These are phyloP conservation scores for Mycena leptocephala DNA, from an alignment of 768 basidiomycete genomes.

Conservation along the genomic window DNA sequence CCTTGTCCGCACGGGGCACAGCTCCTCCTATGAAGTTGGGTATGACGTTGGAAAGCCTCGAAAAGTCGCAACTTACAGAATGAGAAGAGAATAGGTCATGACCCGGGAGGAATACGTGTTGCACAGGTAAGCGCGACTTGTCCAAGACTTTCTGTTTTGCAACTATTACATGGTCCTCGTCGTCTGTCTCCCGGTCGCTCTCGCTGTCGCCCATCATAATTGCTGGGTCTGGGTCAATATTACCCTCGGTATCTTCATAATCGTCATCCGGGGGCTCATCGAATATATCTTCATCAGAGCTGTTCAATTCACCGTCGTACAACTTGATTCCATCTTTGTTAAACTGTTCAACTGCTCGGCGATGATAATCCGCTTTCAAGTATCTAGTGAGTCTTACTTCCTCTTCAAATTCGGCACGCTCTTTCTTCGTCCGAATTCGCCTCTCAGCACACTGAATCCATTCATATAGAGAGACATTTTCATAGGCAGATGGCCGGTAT, in stretches of 20 bases:
- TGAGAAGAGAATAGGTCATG: no score
- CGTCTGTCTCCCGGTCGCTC: neutral
- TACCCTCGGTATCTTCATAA: neutral
- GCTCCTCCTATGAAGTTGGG: no score
- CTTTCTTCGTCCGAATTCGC: neutral
- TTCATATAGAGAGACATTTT: neutral
- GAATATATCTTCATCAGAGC: no score
- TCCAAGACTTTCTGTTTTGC: neutral
- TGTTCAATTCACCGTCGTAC: no score
- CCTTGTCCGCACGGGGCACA: no score
- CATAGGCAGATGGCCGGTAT: neutral
- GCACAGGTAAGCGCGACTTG: no score
- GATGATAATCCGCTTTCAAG: neutral
- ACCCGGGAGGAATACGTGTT: no score
- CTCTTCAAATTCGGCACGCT: neutral
- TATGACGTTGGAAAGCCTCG: neutral
- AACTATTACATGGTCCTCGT: neutral
- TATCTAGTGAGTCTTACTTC: neutral
- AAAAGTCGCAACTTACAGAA: no score
- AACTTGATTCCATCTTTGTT: neutral
- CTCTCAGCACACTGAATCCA: neutral
- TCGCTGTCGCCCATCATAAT: neutral
- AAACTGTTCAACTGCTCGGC: neutral
- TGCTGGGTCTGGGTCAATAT: no score
- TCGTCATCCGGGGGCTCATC: neutral